A percentile compares a stretch with the other conserved stretches of the same genome.
phyloP scores from a whole-genome alignment of 495 filamentous ascomycete species.

The Daldinia vernicosa region DNA sequence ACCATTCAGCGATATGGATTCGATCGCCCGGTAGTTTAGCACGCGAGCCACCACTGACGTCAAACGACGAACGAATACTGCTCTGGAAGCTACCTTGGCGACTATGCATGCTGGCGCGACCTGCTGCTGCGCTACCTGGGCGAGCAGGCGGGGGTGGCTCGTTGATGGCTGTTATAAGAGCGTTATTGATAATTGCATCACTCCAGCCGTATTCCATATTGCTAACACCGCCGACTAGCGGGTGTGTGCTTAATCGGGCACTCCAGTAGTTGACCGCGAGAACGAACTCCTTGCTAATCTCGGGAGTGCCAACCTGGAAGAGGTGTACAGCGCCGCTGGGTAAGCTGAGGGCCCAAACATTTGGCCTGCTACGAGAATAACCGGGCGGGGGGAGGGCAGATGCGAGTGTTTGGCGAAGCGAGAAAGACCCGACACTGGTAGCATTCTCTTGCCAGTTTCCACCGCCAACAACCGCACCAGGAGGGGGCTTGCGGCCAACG shows the following conservation, averaged over 20 bases:
- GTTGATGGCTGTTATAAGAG: conserved; percentile 65
- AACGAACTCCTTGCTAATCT: conserved; percentile 95
- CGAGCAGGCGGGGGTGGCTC: conserved; percentile 47
- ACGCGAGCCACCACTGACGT: conserved; percentile 65
- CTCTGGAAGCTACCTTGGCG: conserved; percentile 48
- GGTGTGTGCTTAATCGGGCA: conserved; percentile 90
- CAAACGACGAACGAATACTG: conserved; percentile 55
- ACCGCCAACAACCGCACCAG: conserved; percentile 73
- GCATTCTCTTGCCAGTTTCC: conserved; percentile 98
- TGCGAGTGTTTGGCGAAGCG: conserved; percentile 90
- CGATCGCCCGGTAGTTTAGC: conserved; percentile 82
- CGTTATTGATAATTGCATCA: conserved; percentile 83
- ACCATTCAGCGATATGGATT: conserved; percentile 88
- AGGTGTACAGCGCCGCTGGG: conserved; percentile 94
- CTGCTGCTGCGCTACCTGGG: conserved; percentile 54
- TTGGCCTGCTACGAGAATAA: conserved; percentile 87
- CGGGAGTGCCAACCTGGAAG: conserved; percentile 95
- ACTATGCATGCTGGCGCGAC: conserved; percentile 55
- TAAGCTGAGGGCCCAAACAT: conserved; percentile 95
- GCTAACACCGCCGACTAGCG: conserved; percentile 88
- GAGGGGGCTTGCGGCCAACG: conserved; percentile 56
- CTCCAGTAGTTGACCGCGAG: conserved; percentile 98
- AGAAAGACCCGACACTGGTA: conserved; percentile 84
- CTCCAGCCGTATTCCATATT: conserved; percentile 99
- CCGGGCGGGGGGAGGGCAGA: conserved; percentile 89